A percentile compares a stretch with the other conserved stretches of the same genome.
Evolutionary conservation across 1,284 basidiomycete genomes (phyloP).

Genomic region (Ceratobasidium sp.): DNA sequence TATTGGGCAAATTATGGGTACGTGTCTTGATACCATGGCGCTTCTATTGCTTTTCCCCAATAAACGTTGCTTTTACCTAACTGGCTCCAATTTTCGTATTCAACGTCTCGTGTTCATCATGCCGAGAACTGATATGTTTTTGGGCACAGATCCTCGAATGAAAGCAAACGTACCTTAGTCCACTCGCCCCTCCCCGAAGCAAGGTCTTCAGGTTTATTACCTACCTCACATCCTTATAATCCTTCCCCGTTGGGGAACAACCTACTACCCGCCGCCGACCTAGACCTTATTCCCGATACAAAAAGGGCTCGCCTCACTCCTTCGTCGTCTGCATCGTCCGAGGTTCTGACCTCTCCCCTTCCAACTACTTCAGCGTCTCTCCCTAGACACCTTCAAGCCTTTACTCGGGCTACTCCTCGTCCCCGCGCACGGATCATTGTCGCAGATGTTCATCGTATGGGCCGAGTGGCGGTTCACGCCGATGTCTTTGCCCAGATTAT

Average conservation of each 20-base stretch:
- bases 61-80: constrained; percentile 38
- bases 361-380: constrained; percentile 39
- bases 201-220: constrained; percentile 4
- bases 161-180: constrained; percentile 15
- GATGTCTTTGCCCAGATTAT: constrained; percentile 46
- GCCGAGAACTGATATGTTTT: constrained; percentile 5
- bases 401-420: constrained; percentile 29
- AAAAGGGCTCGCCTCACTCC: constrained; percentile 39
- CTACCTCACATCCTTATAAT: constrained; percentile 31
- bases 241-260: not conserved
- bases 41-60: constrained; percentile 36
- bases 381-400: constrained; percentile 37
- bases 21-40: constrained; percentile 43
- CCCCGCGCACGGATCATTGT: constrained; percentile 42
- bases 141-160: constrained; percentile 29
- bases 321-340: constrained; percentile 16
- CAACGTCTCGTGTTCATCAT: constrained; percentile 11
- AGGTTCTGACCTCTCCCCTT: constrained; percentile 16
- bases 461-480: constrained; percentile 50
- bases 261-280: constrained; percentile 19
- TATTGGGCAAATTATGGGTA: constrained; percentile 47
- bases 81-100: constrained; percentile 8
- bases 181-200: constrained; percentile 9
- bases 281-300: constrained; percentile 14
- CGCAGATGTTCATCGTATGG: constrained; percentile 49